phyloP scores from a whole-genome alignment of 345 rosid species.

The Brassica rapa region DNA sequence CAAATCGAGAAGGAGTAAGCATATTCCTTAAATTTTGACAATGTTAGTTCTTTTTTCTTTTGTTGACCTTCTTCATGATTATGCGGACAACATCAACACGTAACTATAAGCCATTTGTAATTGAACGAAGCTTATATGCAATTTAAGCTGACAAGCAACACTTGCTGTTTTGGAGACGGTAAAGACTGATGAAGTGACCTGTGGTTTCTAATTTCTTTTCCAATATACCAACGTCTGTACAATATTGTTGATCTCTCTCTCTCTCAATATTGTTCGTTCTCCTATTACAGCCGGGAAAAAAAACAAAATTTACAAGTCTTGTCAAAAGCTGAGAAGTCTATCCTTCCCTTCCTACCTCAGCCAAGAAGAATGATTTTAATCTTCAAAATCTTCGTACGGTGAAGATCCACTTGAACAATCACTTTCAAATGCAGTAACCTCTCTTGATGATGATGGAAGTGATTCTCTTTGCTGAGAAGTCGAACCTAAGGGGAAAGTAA shows the following conservation, averaged over 20 bases:
- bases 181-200: background rate
- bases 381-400: conserved; percentile 80
- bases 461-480: conserved; percentile 72
- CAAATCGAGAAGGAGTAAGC: too few relatives aligned
- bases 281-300: conserved; percentile 21
- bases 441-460: conserved; percentile 82
- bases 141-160: background rate
- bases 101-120: background rate
- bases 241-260: conserved; percentile 14
- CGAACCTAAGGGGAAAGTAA: conserved; percentile 56
- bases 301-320: conserved; percentile 32
- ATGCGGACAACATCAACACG: background rate
- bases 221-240: conserved; percentile 41
- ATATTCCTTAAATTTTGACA: too few relatives aligned
- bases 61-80: too few relatives aligned
- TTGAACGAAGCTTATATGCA: background rate
- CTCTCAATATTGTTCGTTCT: background rate
- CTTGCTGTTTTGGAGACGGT: background rate
- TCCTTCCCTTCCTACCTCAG: conserved; percentile 31
- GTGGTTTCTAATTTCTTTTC: conserved; percentile 24
- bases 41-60: too few relatives aligned
- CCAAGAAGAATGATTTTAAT: conserved; percentile 29
- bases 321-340: conserved; percentile 3
- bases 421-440: conserved; percentile 62
- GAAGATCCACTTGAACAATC: conserved; percentile 82